phyloP scores from a whole-genome alignment of 2,329 filamentous ascomycete genomes.

The Penicillium sp. region DNA sequence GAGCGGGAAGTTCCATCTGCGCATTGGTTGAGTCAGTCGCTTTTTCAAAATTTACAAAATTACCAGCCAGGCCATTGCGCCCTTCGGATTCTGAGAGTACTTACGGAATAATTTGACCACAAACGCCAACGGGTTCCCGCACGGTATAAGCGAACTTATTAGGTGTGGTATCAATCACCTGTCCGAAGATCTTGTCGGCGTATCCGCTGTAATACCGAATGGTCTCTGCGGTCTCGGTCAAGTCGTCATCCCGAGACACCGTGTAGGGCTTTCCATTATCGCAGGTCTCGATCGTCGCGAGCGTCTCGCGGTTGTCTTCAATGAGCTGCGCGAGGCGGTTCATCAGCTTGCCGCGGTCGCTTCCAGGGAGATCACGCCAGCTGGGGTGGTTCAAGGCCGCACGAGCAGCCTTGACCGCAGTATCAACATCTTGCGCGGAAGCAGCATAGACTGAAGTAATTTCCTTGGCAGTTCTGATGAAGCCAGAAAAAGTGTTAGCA shows the following conservation, averaged over 20 bases:
- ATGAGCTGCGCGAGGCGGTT: slow-evolving; percentile 67
- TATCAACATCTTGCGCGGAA: slow-evolving; percentile 39
- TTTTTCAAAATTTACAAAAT: neutral
- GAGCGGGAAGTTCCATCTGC: slow-evolving; percentile 58
- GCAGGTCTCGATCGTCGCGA: slow-evolving; percentile 69
- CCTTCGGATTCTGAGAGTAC: slow-evolving; percentile 53
- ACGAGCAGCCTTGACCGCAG: slow-evolving; percentile 40
- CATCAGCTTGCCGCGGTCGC: slow-evolving; percentile 68
- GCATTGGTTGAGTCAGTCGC: slow-evolving; percentile 25
- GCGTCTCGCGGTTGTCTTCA: slow-evolving; percentile 60
- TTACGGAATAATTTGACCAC: slow-evolving; percentile 83
- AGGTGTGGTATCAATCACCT: slow-evolving; percentile 73
- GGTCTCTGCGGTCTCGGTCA: slow-evolving; percentile 31
- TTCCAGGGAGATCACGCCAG: slow-evolving; percentile 39
- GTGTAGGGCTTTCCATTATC: slow-evolving; percentile 68
- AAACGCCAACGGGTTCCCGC: slow-evolving; percentile 74
- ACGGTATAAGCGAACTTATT: slow-evolving; percentile 80
- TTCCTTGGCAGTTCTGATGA: slow-evolving; percentile 33
- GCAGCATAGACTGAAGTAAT: slow-evolving; percentile 39
- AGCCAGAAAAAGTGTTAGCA: neutral
- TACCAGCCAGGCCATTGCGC: too few species aligned
- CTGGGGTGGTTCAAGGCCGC: slow-evolving; percentile 33
- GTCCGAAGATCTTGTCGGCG: slow-evolving; percentile 85
- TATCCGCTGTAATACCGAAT: slow-evolving; percentile 68
- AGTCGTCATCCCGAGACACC: slow-evolving; percentile 29